Percentiles rank a stretch among this genome's conserved stretches.
phyloP scores from a whole-genome alignment of 768 basidiomycete species.

The Dioszegia aurantiaca region DNA sequence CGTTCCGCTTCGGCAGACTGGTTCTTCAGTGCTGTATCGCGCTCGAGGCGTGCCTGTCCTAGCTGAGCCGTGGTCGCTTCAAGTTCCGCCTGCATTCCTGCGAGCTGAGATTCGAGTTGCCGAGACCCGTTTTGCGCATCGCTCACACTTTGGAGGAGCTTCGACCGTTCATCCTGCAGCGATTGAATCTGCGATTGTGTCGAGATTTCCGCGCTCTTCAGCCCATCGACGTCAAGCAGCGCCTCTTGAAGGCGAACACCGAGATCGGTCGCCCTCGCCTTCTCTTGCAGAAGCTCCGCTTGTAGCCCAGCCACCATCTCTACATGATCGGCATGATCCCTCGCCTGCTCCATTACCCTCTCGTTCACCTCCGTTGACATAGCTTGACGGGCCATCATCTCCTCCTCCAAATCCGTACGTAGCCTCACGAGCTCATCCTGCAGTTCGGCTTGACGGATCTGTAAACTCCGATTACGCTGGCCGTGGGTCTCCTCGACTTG shows the following conservation, averaged over 20 bases:
- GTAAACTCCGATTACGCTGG: conserved; percentile 19
- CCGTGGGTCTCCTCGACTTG: conserved; percentile 28
- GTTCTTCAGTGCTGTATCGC: conserved; percentile 68
- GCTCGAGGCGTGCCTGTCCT: conserved; percentile 68
- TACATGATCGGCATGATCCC: conserved; percentile 26
- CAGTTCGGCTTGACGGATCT: conserved; percentile 35
- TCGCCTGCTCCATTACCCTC: conserved; percentile 25
- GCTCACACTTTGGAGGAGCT: conserved; percentile 67
- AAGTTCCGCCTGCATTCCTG: conserved; percentile 67
- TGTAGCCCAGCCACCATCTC: conserved; percentile 35
- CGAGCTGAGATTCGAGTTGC: conserved; percentile 71
- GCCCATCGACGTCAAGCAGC: conserved; percentile 49
- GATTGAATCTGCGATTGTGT: conserved; percentile 61
- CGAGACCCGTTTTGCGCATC: conserved; percentile 71
- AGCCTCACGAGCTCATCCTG: conserved; percentile 41
- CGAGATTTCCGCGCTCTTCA: conserved; percentile 55
- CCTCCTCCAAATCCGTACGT: conserved; percentile 38
- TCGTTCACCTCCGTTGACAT: conserved; percentile 39
- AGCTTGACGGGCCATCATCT: conserved; percentile 39
- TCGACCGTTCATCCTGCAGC: conserved; percentile 73
- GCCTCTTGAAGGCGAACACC: conserved; percentile 45
- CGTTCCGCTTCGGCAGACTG: conserved; percentile 66
- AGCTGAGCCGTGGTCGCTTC: conserved; percentile 68
- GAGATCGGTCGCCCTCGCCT: conserved; percentile 56
- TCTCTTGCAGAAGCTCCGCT: conserved; percentile 39